A percentile compares a stretch with the other conserved stretches of the same genome.
Evolutionary conservation across 2,329 filamentous ascomycete species (phyloP).

Genomic region (Pseudocercospora pini-densiflorae): DNA sequence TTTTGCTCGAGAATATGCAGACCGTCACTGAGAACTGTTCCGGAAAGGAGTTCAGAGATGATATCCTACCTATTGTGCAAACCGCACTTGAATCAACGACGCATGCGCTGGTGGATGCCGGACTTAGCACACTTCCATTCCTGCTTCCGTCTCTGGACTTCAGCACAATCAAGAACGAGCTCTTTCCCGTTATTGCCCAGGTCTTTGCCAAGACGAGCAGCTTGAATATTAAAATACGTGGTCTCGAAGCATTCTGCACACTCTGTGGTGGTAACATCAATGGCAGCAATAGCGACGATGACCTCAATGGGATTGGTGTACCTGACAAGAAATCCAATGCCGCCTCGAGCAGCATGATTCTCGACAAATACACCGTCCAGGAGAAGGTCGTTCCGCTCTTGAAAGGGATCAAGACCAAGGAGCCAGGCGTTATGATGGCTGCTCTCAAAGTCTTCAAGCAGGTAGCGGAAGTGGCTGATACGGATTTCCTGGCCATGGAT

Average conservation of each 20-base stretch:
- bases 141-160: slow-evolving; percentile 93
- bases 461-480: slow-evolving; percentile 79
- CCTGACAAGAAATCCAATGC: slow-evolving; percentile 50
- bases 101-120: slow-evolving; percentile 84
- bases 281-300: slow-evolving; percentile 62
- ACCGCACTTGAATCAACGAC: slow-evolving; percentile 86
- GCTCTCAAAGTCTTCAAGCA: slow-evolving; percentile 83
- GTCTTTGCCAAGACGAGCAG: slow-evolving; percentile 95
- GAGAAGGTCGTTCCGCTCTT: slow-evolving; percentile 93
- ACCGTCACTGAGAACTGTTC: slow-evolving; percentile 79
- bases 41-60: slow-evolving; percentile 94
- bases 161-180: slow-evolving; percentile 93
- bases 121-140: slow-evolving; percentile 75
- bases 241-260: slow-evolving; percentile 85
- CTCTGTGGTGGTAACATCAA: slow-evolving; percentile 75
- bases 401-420: slow-evolving; percentile 94
- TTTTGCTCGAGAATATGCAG: slow-evolving; percentile 82
- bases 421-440: slow-evolving; percentile 96
- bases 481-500: slow-evolving; percentile 90
- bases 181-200: slow-evolving; percentile 87
- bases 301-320: slow-evolving; percentile 71
- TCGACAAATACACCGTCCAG: slow-evolving; percentile 98
- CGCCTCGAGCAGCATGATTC: slow-evolving; percentile 60
- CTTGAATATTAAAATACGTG: slow-evolving; percentile 90
- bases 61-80: slow-evolving; percentile 84